Evolutionary conservation across 768 basidiomycete species (phyloP).

Genomic region (Dentipellis fragilis): DNA sequence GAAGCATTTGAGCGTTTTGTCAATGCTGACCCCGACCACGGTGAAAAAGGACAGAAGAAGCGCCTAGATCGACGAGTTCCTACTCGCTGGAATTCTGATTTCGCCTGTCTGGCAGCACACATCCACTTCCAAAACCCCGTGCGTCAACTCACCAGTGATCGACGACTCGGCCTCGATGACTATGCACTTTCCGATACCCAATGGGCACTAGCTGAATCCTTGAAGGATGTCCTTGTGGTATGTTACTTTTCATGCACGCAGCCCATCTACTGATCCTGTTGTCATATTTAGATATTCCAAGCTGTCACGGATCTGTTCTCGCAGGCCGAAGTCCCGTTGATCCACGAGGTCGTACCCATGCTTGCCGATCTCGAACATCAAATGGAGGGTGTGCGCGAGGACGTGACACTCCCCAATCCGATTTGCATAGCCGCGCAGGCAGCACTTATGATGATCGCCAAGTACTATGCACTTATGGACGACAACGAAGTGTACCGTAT

Average conservation of each 20-base stretch:
- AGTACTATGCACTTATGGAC: slow-evolving; percentile 17
- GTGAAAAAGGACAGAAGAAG: slow-evolving; percentile 12
- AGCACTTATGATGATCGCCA: slow-evolving; percentile 10
- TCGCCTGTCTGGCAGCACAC: slow-evolving; percentile 19
- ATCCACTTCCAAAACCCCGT: slow-evolving; percentile 17
- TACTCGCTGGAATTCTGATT: slow-evolving; percentile 24
- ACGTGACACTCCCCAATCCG: not conserved
- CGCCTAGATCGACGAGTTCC: slow-evolving; percentile 19
- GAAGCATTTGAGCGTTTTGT: slow-evolving; percentile 20
- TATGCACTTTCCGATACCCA: not conserved
- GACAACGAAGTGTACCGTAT: slow-evolving; percentile 17
- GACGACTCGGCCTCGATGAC: not conserved
- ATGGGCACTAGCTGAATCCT: slow-evolving; percentile 14
- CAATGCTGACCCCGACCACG: slow-evolving; percentile 10
- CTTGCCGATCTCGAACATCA: slow-evolving; percentile 8
- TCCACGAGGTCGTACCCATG: slow-evolving; percentile 11
- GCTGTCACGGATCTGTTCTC: slow-evolving; percentile 19
- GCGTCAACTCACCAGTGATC: slow-evolving; percentile 13
- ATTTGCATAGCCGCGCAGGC: slow-evolving; percentile 12
- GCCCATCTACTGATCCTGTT: no score
- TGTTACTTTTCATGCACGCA: not conserved
- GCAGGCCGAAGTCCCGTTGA: slow-evolving; percentile 9
- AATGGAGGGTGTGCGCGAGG: slow-evolving; percentile 1
- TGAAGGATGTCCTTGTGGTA: slow-evolving; percentile 20
- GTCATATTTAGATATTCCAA: slow-evolving; percentile 17